phyloP scores from a whole-genome alignment of 2,329 filamentous ascomycete genomes.

The Pyrenophora seminiperda region DNA sequence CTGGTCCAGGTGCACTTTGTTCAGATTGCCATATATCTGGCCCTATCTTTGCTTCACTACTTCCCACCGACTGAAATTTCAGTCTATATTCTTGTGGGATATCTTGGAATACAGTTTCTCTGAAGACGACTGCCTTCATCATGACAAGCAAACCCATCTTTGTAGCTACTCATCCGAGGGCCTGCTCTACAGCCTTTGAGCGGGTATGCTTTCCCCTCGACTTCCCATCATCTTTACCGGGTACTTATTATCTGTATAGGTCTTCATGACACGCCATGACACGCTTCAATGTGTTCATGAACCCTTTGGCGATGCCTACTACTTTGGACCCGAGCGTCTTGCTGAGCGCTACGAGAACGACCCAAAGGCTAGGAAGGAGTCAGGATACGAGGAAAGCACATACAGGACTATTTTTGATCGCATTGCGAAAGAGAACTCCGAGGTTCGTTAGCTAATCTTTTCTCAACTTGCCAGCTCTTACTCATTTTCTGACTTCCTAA shows the following conservation, averaged over 20 bases:
- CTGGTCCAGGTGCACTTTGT: constrained; percentile 26
- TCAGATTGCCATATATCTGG: constrained; percentile 40
- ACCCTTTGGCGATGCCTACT: constrained; percentile 95
- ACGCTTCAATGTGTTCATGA: constrained; percentile 86
- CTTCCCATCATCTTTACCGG: background rate
- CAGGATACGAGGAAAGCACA: constrained; percentile 71
- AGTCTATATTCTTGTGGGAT: constrained; percentile 15
- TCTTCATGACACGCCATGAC: constrained; percentile 93
- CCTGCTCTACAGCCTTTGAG: constrained; percentile 97
- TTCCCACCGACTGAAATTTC: background rate
- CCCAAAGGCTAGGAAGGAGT: constrained; percentile 57
- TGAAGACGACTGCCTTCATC: constrained; percentile 16
- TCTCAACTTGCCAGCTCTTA: background rate
- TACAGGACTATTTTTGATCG: constrained; percentile 78
- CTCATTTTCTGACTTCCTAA: background rate
- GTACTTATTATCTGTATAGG: constrained; percentile 46
- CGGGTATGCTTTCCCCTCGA: constrained; percentile 62
- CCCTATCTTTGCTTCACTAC: constrained; percentile 10
- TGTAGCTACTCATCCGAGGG: constrained; percentile 88
- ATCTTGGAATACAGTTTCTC: constrained; percentile 35
- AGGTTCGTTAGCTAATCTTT: constrained; percentile 62
- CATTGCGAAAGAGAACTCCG: constrained; percentile 71
- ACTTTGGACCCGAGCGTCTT: constrained; percentile 90
- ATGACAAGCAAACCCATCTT: constrained; percentile 87
- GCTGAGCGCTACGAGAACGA: constrained; percentile 79